Evolutionary conservation across 2,329 filamentous ascomycete genomes (phyloP), one percentile per base, ranked within the genome.

Genomic region (Claviceps sp.): DNA sequence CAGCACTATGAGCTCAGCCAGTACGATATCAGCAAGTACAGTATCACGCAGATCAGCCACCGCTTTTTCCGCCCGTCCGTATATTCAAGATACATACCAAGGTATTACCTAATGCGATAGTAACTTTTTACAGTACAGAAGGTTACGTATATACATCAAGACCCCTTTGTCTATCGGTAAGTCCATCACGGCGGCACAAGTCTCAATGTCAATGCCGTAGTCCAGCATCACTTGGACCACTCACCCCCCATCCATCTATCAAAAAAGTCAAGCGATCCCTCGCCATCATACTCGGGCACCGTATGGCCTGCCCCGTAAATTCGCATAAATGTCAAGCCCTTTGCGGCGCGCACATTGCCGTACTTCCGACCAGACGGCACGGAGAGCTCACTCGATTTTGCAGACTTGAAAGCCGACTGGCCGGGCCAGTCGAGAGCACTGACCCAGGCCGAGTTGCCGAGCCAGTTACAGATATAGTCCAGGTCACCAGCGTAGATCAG

Each of bases 381-480:
- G 61, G 76, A 77, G 57, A 96, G 81, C 60, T 86, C 79, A 70
- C 85, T 68, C 59, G 85, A 69, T 60, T 82, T 68, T 52, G 85
- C 83, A 57, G 81, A 77, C 65, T 86, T 83, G 75, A 86, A 97
- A 52, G 74, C 77, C 70, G 85, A 80, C 74, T 95, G 81, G 64
- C 89, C 91, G 48, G 84, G 75, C 90, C 91, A 98, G 71, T 96
- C 87, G 47, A 98, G 88, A 52, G 83, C 86, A 66, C 95, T 84
- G 52, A 87, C 84, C 93, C 93, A 97, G 55, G 87, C 90, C 69
- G 88, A 83, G 81, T 97, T 97, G 61, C 91, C 93, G 58, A 98
- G 87, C 90, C 90, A 96, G 81, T 97, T 96, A 84, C 88, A 82
- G 69, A 93, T 93, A 72, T 82, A 91, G 70, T 91, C 87, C 48